Evolutionary conservation across 2,329 filamentous ascomycete species (phyloP).

Genomic region (Fusarium sp.): DNA sequence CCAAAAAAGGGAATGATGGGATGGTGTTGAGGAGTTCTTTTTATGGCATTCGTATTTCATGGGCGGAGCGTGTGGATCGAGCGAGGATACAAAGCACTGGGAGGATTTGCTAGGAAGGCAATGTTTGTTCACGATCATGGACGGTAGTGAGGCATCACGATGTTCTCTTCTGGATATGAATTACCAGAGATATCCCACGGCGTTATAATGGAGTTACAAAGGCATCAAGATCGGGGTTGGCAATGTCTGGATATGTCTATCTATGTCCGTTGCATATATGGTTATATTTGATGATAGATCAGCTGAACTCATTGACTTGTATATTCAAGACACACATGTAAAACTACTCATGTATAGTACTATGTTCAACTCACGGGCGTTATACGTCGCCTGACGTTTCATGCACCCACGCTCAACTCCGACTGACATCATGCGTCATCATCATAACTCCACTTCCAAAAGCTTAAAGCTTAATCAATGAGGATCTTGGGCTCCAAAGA

Average conservation of each 20-base stretch:
- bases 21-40: slow-evolving; percentile 29
- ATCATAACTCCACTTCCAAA: slow-evolving; percentile 13
- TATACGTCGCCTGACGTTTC: background rate
- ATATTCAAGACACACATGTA: slow-evolving; percentile 4
- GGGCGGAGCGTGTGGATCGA: slow-evolving; percentile 14
- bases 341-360: slow-evolving; percentile 5
- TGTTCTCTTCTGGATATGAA: slow-evolving; percentile 18
- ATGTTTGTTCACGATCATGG: slow-evolving; percentile 21
- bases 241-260: slow-evolving; percentile 41
- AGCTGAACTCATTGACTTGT: slow-evolving; percentile 8
- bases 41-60: slow-evolving; percentile 12
- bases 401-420: slow-evolving; percentile 25
- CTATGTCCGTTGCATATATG: background rate
- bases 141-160: slow-evolving; percentile 18
- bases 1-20: background rate
- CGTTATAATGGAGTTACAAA: slow-evolving; percentile 21
- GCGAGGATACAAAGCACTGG: slow-evolving; percentile 5
- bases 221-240: background rate
- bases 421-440: slow-evolving; percentile 1
- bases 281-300: slow-evolving; percentile 4
- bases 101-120: slow-evolving; percentile 13
- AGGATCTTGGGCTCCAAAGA: slow-evolving; percentile 83
- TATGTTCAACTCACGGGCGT: background rate
- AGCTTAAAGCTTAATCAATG: slow-evolving; percentile 71
- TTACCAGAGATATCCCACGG: slow-evolving; percentile 34